Conservation (phyloP, 1,139 yeast species). For the Eremothecium sinecaudum region DNA sequence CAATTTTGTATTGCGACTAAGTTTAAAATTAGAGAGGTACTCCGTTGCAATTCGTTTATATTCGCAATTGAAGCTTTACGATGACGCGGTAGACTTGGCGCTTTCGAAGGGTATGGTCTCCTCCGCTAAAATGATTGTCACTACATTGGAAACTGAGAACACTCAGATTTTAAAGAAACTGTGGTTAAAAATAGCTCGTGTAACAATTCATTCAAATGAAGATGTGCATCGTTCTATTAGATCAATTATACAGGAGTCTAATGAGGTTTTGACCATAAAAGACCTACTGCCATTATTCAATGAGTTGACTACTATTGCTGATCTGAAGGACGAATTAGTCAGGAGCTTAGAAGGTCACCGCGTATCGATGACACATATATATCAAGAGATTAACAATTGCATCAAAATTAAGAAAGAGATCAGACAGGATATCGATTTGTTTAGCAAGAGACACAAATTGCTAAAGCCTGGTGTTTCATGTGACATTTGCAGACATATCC, state of each 20-base stretch:
- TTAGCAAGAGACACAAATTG: slow-evolving; percentile 43
- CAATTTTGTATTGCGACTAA: slow-evolving; percentile 66
- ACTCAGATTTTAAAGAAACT: slow-evolving; percentile 42
- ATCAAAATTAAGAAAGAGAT: slow-evolving; percentile 54
- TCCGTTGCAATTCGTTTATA: slow-evolving; percentile 65
- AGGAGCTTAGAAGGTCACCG: slow-evolving; percentile 68
- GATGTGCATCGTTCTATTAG: slow-evolving; percentile 28
- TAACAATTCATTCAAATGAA: slow-evolving; percentile 32
- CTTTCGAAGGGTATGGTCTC: slow-evolving; percentile 52
- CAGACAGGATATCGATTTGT: slow-evolving; percentile 46
- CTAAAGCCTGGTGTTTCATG: slow-evolving; percentile 85
- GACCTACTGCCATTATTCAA: slow-evolving; percentile 82
- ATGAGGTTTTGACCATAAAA: slow-evolving; percentile 59
- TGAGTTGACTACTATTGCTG: slow-evolving; percentile 70
- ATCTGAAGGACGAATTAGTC: slow-evolving; percentile 76
- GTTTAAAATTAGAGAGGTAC: slow-evolving; percentile 49
- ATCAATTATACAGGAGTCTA: slow-evolving; percentile 39
- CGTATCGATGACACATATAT: slow-evolving; percentile 49
- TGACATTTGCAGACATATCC: slow-evolving; percentile 53
- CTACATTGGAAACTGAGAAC: slow-evolving; percentile 39
- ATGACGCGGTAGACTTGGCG: slow-evolving; percentile 74
- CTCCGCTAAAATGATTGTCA: slow-evolving; percentile 50
- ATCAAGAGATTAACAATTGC: slow-evolving; percentile 71
- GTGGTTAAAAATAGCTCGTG: slow-evolving; percentile 63
- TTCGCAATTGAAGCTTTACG: slow-evolving; percentile 57